Base-by-base conservation (phyloP, 2,329 filamentous ascomycete genomes). In the Aspergillus flavus region DNA sequence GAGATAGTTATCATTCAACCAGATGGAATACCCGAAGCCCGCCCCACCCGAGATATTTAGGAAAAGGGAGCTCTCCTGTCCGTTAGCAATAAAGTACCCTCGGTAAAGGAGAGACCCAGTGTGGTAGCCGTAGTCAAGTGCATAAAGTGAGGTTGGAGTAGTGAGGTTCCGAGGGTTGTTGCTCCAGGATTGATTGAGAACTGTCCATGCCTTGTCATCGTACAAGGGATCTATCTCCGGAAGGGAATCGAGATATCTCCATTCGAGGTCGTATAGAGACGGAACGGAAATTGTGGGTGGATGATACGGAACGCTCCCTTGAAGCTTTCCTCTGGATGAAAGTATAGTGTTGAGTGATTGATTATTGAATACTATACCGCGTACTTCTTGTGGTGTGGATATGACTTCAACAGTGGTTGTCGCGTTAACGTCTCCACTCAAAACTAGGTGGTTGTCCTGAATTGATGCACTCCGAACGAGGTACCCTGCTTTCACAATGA, bases 61-160 rank as follows among this genome's bases (percentile, higher is more conserved):
- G 23, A 23, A 67, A 9, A 75, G 10, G n/a, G 55, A 57, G 0
- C 63, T 62, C 57, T 75, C 74, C 9, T 58, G 55, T 11, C 73
- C 70, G 50, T 63, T 70, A 6, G 71, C 71, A 2, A 59, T 58
- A 53, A 76, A 76, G 48, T 72, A 67, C 21, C 72, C 73, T 2
- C 72, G 69, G 58, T 71, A 75, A 19, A 76, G 36, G 0, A 76
- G 32, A 16, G 71, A 72, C 3, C 73, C 72, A 1, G 64, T 64
- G 45, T 76, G 67, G 50, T 69, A 76, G 26, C 75, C 73, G 45
- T 75, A 76, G 50, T 75, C 74, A 58, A 66, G 67, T 5, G 68
- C 68, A 61, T 76, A 74, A 6, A 76, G 59, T 21, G 52, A 69
- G 3, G 45, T 67, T 1, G 73, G 72, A 0, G 71, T 75, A 3